A percentile compares a stretch with the other conserved stretches of the same genome.
These are phyloP conservation scores for Eutypella sp. DNA, from an alignment of 2,329 filamentous ascomycete species.

Conservation along the genomic window DNA sequence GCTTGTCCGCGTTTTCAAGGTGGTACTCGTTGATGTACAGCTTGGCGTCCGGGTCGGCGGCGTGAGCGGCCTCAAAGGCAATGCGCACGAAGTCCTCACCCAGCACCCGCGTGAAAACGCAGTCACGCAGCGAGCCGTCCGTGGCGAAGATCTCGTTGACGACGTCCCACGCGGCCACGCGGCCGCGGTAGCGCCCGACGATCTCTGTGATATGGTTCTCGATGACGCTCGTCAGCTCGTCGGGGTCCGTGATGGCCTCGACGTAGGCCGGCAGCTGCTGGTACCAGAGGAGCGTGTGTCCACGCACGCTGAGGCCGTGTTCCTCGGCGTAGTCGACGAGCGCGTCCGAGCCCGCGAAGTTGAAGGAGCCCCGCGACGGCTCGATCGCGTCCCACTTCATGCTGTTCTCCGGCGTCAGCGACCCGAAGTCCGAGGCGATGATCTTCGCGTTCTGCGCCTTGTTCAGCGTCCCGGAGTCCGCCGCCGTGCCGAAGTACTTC, in stretches of 20 bases:
- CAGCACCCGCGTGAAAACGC: constrained; percentile 60
- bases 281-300: constrained; percentile 48
- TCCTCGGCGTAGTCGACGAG: constrained; percentile 35
- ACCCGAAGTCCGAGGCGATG: constrained; percentile 14
- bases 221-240: constrained; percentile 46
- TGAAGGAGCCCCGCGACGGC: constrained; percentile 48
- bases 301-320: constrained; percentile 42
- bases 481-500: constrained; percentile 17
- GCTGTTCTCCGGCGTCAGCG: constrained; percentile 32
- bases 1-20: constrained; percentile 51
- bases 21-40: constrained; percentile 71
- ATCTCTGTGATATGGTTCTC: constrained; percentile 52
- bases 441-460: constrained; percentile 9
- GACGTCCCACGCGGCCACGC: constrained; percentile 57
- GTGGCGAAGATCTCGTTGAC: constrained; percentile 58
- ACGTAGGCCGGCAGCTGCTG: constrained; percentile 46
- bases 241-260: constrained; percentile 16
- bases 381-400: constrained; percentile 54
- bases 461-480: constrained; percentile 9
- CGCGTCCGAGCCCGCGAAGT: constrained; percentile 47
- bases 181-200: constrained; percentile 53
- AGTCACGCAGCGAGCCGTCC: constrained; percentile 49
- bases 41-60: constrained; percentile 59
- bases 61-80: constrained; percentile 60
- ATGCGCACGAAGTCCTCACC: constrained; percentile 64